phyloP scores from a whole-genome alignment of 768 basidiomycete genomes.

The Boletus vermiculosoides region DNA sequence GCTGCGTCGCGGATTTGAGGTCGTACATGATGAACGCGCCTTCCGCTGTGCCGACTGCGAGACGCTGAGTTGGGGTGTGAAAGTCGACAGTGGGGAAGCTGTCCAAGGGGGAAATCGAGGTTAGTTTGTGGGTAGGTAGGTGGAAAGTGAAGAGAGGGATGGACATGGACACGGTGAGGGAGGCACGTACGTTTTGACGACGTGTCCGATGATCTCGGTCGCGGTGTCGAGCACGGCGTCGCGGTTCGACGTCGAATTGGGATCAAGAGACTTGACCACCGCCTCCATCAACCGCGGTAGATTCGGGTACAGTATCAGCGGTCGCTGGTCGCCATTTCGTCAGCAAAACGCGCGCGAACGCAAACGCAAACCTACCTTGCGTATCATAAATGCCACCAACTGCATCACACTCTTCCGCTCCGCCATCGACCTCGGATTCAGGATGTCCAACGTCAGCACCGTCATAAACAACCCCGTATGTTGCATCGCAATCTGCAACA shows the following conservation, averaged over 20 bases:
- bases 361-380: conserved; percentile 55
- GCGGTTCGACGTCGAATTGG: conserved; percentile 69
- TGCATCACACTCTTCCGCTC: conserved; percentile 89
- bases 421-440: conserved; percentile 69
- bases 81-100: conserved; percentile 96
- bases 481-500: conserved; percentile 77
- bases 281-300: conserved; percentile 88
- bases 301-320: conserved; percentile 79
- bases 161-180: not conserved
- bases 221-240: conserved; percentile 89
- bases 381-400: conserved; percentile 88
- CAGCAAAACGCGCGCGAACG: not conserved
- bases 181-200: conserved; percentile 87
- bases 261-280: conserved; percentile 95
- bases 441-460: conserved; percentile 85
- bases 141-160: not conserved
- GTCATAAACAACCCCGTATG: conserved; percentile 94
- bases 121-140: not conserved
- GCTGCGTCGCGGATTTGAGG: conserved; percentile 89
- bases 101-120: not conserved
- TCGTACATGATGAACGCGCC: conserved; percentile 97
- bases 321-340: conserved; percentile 50
- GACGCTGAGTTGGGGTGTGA: conserved; percentile 79
- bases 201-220: conserved; percentile 90
- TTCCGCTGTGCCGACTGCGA: conserved; percentile 92